Base-by-base conservation (phyloP, 179 eudicot species). In the Silene noctiflora region DNA sequence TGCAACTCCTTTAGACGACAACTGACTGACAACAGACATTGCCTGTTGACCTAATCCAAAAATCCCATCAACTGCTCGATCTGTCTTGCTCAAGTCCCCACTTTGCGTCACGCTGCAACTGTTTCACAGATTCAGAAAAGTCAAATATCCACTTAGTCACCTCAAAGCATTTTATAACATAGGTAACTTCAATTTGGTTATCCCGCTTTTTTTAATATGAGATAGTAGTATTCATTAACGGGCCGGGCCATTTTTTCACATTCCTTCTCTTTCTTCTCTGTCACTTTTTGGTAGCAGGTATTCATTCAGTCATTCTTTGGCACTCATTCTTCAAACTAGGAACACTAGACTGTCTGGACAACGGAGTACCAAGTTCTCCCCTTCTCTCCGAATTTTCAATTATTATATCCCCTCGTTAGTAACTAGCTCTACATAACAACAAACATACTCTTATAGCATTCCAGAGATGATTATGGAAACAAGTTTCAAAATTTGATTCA, bases 41-140 rank as follows among this genome's bases (percentile, higher is more conserved):
- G 92, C 84, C 82, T 95, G 98, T 87, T 91, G 99, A 33, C 99
- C 99, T 71, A 95, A 93, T 42, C 99, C 99, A 55, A 95, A 95
- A 14, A 95, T 95, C 68, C 99, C 99, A 84, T 95, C 98, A 81
- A 93, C 92, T 44, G 98, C 95, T 83, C 97, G 83, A 61, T 93
- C 98, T 3, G 97, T 75, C 81, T 93, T 95, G 21, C 91, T 88
- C 81, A 95, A 86, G 78, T 93, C 99, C 69, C 98, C 99, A 2
- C 88, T 86, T 81, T 87, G 93, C 44, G 93, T 68, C 21, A 85
- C 86, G 82, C 99, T 95, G 78, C 99, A 95, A 12, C 99, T 95
- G 93, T 84, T 78, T 29, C 80, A 80, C 22, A 69, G 63, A 62
- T 56, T 59, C 4, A 29, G 20, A 75, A 29, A 60, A 75, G 33